phyloP scores from a whole-genome alignment of 2,329 filamentous ascomycete genomes.

The Fusarium foetens region DNA sequence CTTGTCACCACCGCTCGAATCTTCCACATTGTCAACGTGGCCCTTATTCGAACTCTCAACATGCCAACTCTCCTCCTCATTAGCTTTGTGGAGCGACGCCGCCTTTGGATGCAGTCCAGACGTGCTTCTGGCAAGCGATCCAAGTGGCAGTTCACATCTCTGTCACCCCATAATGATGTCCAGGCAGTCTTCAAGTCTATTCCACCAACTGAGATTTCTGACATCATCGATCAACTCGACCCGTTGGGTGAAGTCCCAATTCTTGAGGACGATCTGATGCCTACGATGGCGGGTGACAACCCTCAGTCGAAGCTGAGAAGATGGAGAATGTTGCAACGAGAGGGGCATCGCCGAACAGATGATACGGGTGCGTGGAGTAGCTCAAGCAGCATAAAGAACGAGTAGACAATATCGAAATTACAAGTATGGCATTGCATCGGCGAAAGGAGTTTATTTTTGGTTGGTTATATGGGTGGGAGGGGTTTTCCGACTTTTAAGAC shows the following conservation, averaged over 20 bases:
- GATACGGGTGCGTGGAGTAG: constrained; percentile 26
- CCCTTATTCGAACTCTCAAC: constrained; percentile 70
- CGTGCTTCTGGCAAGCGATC: constrained; percentile 38
- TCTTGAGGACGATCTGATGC: constrained; percentile 48
- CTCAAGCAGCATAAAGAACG: constrained; percentile 23
- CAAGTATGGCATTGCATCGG: constrained; percentile 21
- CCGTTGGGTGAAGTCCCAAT: constrained; percentile 49
- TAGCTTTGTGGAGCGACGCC: constrained; percentile 68
- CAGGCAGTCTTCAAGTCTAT: constrained; percentile 69
- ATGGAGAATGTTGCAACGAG: constrained; percentile 37
- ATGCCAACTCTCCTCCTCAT: constrained; percentile 71
- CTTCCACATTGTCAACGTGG: constrained; percentile 79
- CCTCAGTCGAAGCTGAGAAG: constrained; percentile 35
- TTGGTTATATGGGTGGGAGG: background rate
- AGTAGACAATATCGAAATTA: constrained; percentile 4
- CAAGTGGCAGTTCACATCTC: constrained; percentile 58
- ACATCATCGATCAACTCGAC: constrained; percentile 50
- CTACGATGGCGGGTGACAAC: constrained; percentile 44
- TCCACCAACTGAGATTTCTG: constrained; percentile 57
- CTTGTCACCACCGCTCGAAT: constrained; percentile 68
- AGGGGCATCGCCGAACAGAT: constrained; percentile 23
- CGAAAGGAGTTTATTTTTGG: constrained; percentile 23
- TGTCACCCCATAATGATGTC: constrained; percentile 68
- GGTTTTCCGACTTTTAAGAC: background rate
- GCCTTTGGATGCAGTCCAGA: constrained; percentile 51